Percentiles rank a stretch among this genome's conserved stretches.
Conservation (phyloP, 306 rosid species). For the Alnus rubra region DNA sequence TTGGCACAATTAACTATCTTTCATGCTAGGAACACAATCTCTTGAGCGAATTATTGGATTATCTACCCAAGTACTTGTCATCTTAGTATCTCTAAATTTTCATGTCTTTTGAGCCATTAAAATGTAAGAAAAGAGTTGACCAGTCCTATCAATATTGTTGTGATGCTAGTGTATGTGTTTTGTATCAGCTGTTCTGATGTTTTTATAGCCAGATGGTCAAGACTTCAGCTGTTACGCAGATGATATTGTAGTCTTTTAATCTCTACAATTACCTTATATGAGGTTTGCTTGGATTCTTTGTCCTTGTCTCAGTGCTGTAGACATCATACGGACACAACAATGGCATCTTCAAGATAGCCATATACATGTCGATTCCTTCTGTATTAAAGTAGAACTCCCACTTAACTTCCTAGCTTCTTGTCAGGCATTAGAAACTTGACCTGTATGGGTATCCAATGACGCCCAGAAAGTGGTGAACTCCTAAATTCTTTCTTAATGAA, state of each 20-base stretch:
- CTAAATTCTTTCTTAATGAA: background rate
- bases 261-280: background rate
- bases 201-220: background rate
- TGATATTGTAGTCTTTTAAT: background rate
- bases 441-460: background rate
- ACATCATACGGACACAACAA: background rate
- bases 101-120: background rate
- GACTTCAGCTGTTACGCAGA: background rate
- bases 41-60: background rate
- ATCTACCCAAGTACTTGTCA: background rate
- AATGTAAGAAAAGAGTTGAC: background rate
- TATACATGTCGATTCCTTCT: background rate
- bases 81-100: background rate
- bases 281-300: background rate
- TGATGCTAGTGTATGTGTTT: background rate
- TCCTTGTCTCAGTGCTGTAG: background rate
- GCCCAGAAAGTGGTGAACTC: background rate
- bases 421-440: background rate
- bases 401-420: background rate
- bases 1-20: background rate
- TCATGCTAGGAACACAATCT: background rate
- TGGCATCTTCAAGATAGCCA: background rate
- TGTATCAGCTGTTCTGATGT: conserved; percentile 1
- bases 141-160: background rate
- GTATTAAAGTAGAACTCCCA: conserved; percentile 6